phyloP scores from a whole-genome alignment of 2,329 filamentous ascomycete species.

The Acrocalymma vagum region DNA sequence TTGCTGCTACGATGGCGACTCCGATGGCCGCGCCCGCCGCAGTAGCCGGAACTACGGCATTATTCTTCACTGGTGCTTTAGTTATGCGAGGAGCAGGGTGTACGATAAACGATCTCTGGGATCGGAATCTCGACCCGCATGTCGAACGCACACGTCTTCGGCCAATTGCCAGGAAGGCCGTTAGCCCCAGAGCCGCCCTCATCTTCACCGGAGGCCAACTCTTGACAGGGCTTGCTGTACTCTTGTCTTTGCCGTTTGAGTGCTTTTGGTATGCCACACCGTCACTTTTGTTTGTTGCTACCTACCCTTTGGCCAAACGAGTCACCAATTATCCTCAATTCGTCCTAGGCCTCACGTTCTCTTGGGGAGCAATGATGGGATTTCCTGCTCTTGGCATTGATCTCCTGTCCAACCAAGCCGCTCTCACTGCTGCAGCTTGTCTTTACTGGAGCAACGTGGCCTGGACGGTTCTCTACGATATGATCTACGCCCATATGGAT shows the following conservation, averaged over 20 bases:
- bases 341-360: slow-evolving; percentile 84
- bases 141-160: slow-evolving; percentile 79
- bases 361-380: slow-evolving; percentile 88
- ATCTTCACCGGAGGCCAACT: slow-evolving; percentile 79
- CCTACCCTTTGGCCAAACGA: slow-evolving; percentile 85
- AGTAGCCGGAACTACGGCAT: slow-evolving; percentile 68
- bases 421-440: slow-evolving; percentile 71
- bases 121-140: slow-evolving; percentile 83
- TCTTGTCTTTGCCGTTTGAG: slow-evolving; percentile 76
- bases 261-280: slow-evolving; percentile 83
- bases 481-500: slow-evolving; percentile 94
- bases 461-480: slow-evolving; percentile 90
- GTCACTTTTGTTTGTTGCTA: slow-evolving; percentile 74
- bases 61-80: slow-evolving; percentile 80
- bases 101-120: slow-evolving; percentile 91
- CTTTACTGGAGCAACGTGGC: slow-evolving; percentile 82
- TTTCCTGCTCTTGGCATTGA: slow-evolving; percentile 85
- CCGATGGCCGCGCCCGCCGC: slow-evolving; percentile 69
- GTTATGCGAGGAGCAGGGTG: slow-evolving; percentile 90
- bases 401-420: slow-evolving; percentile 69
- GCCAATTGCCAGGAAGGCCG: slow-evolving; percentile 80
- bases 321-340: slow-evolving; percentile 88
- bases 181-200: slow-evolving; percentile 75
- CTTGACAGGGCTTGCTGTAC: slow-evolving; percentile 74
- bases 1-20: slow-evolving; percentile 74